Percentiles rank a stretch among this genome's conserved stretches.
phyloP scores from a whole-genome alignment of 257 asterid species.

The Rhazya stricta region DNA sequence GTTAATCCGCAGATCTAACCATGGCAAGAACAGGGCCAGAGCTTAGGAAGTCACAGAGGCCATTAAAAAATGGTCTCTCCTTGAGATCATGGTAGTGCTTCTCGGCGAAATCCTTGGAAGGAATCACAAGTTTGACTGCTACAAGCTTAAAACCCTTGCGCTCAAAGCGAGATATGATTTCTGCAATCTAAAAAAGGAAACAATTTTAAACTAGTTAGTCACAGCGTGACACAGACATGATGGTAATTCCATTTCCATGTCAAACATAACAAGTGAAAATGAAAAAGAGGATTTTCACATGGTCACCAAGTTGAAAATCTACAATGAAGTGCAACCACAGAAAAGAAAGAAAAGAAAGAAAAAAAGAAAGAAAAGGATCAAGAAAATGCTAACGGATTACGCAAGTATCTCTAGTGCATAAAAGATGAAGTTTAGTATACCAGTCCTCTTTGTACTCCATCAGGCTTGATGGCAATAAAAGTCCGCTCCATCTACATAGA shows the following conservation, averaged over 20 bases:
- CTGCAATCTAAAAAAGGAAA: constrained; percentile 62
- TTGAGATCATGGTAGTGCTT: constrained; percentile 91
- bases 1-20: constrained; percentile 41
- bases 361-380: constrained; percentile 1
- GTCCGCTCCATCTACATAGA: constrained; percentile 72
- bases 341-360: not conserved
- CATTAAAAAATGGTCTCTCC: constrained; percentile 90
- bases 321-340: not conserved
- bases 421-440: constrained; percentile 28
- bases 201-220: constrained; percentile 15
- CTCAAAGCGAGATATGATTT: constrained; percentile 86
- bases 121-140: constrained; percentile 73
- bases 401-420: constrained; percentile 6
- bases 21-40: constrained; percentile 98
- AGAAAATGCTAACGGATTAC: not conserved
- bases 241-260: not conserved
- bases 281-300: not conserved
- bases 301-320: not conserved
- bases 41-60: constrained; percentile 96
- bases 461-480: constrained; percentile 98
- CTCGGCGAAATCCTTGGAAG: constrained; percentile 85
- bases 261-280: not conserved
- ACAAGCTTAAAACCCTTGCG: constrained; percentile 95
- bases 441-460: constrained; percentile 99
- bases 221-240: constrained; percentile 1